Evolutionary conservation across 1,284 basidiomycete genomes (phyloP).

Genomic region (Trichosporon sp.): DNA sequence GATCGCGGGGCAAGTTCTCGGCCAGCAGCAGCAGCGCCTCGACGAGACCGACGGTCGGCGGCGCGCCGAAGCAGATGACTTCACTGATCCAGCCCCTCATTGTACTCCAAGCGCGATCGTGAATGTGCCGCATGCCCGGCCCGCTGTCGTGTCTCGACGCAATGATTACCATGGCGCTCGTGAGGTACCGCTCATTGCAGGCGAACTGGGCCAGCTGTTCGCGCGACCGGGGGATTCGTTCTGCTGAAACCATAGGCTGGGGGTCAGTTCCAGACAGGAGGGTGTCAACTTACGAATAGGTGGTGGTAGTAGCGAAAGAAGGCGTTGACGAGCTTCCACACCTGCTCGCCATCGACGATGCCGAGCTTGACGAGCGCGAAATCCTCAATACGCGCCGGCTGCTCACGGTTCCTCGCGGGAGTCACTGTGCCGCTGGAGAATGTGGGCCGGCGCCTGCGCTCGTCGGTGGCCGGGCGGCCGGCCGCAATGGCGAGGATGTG

Average conservation of each 20-base stretch:
- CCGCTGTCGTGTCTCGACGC: conserved; percentile 51
- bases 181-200: conserved; percentile 54
- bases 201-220: conserved; percentile 55
- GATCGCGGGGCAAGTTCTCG: conserved; percentile 54
- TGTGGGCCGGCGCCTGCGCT: not conserved
- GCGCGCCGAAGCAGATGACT: conserved; percentile 51
- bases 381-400: conserved; percentile 35
- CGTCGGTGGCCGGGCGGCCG: conserved; percentile 24
- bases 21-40: conserved; percentile 54
- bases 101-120: conserved; percentile 49
- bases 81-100: conserved; percentile 55
- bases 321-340: conserved; percentile 46
- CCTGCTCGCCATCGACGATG: conserved; percentile 48
- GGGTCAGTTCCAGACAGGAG: not conserved
- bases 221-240: conserved; percentile 52
- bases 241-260: conserved; percentile 56
- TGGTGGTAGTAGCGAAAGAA: conserved; percentile 58
- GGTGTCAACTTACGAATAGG: conserved; percentile 51
- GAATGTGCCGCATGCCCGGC: conserved; percentile 45
- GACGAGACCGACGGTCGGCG: conserved; percentile 52
- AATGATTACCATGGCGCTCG: conserved; percentile 57
- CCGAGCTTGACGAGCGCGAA: conserved; percentile 56
- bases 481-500: conserved; percentile 55
- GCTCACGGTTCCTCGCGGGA: not conserved
- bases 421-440: not conserved